These are phyloP conservation scores for Alloascoidea hylecoeti DNA, from an alignment of 805 yeast genomes.

Conservation along the genomic window DNA sequence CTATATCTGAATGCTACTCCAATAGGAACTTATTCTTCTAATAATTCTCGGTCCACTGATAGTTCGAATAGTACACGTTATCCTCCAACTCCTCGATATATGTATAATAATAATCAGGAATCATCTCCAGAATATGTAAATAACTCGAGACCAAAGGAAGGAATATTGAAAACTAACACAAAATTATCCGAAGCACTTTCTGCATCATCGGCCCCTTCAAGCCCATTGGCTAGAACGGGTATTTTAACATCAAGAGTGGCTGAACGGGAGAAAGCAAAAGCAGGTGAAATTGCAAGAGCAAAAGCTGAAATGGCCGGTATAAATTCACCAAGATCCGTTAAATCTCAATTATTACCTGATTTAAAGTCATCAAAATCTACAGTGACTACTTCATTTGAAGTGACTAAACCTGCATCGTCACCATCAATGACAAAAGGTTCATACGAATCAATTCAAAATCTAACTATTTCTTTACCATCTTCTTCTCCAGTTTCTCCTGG, in stretches of 20 bases:
- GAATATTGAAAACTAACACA: not conserved
- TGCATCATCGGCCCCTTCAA: not conserved
- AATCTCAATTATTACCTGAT: not conserved
- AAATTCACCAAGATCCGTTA: not conserved
- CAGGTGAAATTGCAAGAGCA: too few relatives aligned
- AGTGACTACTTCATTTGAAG: not conserved
- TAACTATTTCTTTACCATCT: not conserved
- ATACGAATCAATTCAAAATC: not conserved
- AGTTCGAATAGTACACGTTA: too few relatives aligned
- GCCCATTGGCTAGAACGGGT: not conserved
- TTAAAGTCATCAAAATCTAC: not conserved
- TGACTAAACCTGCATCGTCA: too few relatives aligned
- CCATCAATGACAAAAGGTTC: too few relatives aligned
- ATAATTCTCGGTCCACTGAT: too few relatives aligned
- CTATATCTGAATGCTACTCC: slow-evolving; percentile 14
- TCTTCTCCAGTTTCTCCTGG: not conserved
- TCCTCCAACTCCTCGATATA: not conserved
- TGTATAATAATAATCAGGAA: not conserved
- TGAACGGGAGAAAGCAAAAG: not conserved
- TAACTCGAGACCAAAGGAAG: not conserved
- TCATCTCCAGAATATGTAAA: not conserved
- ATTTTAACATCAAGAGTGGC: not conserved
- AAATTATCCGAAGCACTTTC: not conserved
- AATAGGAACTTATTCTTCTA: slow-evolving; percentile 3
- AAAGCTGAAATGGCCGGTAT: too few relatives aligned